Conservation (phyloP, 2,329 filamentous ascomycete genomes). For the Fusarium sp. region DNA sequence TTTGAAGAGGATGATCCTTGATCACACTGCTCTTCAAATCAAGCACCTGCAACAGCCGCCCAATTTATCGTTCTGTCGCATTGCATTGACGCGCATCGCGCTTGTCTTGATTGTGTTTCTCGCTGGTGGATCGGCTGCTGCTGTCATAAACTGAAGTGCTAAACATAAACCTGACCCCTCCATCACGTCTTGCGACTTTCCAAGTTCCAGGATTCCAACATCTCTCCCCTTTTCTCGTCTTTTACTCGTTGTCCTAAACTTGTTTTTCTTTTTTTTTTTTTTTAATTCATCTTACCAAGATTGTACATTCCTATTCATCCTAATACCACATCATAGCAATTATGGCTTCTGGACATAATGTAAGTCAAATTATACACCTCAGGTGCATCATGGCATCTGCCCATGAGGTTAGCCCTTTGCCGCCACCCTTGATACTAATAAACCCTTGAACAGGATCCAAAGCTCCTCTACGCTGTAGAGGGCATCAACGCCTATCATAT, state of each 20-base stretch:
- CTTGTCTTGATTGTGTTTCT: slow-evolving; percentile 31
- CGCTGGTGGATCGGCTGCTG: slow-evolving; percentile 25
- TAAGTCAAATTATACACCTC: slow-evolving; percentile 31
- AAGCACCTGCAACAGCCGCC: slow-evolving; percentile 23
- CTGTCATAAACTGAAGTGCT: slow-evolving; percentile 12
- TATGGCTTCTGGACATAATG: slow-evolving; percentile 52
- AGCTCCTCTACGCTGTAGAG: slow-evolving; percentile 77
- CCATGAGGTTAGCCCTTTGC: slow-evolving; percentile 24
- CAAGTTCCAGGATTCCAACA: slow-evolving; percentile 36
- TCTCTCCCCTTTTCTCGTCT: slow-evolving; percentile 17
- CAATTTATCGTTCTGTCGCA: slow-evolving; percentile 5
- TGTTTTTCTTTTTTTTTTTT: background rate
- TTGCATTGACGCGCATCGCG: slow-evolving; percentile 40
- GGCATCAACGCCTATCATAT: slow-evolving; percentile 94
- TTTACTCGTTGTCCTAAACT: slow-evolving; percentile 19
- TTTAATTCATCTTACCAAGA: background rate
- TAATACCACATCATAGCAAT: slow-evolving; percentile 2
- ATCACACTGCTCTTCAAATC: slow-evolving; percentile 32
- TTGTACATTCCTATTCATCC: background rate
- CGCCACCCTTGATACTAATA: slow-evolving; percentile 23
- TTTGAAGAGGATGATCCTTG: slow-evolving; percentile 11
- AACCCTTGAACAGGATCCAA: slow-evolving; percentile 63
- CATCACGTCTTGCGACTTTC: slow-evolving; percentile 34
- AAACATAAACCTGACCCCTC: slow-evolving; percentile 38
- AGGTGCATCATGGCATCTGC: slow-evolving; percentile 24